Base-by-base conservation (phyloP, 345 rosid species). In the Murraya koenigii region DNA sequence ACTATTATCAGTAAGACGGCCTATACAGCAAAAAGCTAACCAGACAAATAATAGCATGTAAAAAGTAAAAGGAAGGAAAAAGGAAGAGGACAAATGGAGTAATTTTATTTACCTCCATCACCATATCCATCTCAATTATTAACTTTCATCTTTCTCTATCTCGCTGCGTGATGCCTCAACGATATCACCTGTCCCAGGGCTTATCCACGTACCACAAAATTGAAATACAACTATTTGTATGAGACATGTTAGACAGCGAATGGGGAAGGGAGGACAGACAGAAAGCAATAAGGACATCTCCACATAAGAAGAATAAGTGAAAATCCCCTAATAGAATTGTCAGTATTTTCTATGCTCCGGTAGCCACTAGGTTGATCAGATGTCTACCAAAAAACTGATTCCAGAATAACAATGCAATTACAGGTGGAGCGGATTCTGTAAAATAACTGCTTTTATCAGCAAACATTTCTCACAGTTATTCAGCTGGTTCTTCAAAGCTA, bases 401-500 rank as follows among this genome's bases (percentile, higher is more conserved):
- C 35, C 38, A 32, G 33, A 63, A 22, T 15, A 32, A 63, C 13
- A 63, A 32, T 63, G 10, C 15, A 63, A 62, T 62, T 62, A 62
- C 66, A 14, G 22, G 36, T 63, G 6, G 19, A 28, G 67, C 32
- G 67, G 19, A 17, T 1, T 15, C 67, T 32, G 1, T 30, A 19
- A 64, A 64, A 65, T 65, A 23, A 8, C 25, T 19, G 26, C 44
- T 3, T 33, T 23, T 41, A 32, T 22, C 55, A 11, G 44, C 33
- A 3, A 41, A 41, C 2, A 19, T n/a, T 66, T 66, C 70, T 38
- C 4, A 41, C 6, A 10, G 30, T 35, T 39, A 41, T 41, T 41
- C 32, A n/a, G 71, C 32, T 67, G 71, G 19, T 41, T 68, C 56
- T 23, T 68, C 33, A 68, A 41, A 35, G 69, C 69, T 36, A 66